Base-by-base conservation (phyloP, 176 grass and related monocot species). In the Raddia distichophylla region DNA sequence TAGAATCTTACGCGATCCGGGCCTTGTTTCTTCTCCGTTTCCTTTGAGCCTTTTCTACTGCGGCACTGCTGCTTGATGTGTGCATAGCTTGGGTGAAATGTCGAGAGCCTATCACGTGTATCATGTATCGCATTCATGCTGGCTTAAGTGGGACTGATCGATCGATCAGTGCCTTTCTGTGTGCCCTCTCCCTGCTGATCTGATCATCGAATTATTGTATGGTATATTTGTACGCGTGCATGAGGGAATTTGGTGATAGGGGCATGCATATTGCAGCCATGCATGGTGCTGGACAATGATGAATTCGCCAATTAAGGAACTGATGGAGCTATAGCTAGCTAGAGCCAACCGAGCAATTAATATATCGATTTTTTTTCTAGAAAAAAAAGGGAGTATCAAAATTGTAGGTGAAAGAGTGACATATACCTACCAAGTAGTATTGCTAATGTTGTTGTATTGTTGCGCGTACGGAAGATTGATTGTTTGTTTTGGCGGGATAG, bases 1-100 rank as follows among this genome's bases (percentile, higher is more conserved):
- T 64, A 77, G 66, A 86, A 89, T 89, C 78, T 53, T 44, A 5
- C 72, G 44, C 32, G 66, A 89, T 89, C 83, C 37, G 60, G 59
- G 5, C 32, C 77, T 89, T 82, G 78, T 82, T 85, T 46, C 59
- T 71, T 82, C 72, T 72, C 64, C n/a, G n/a, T 43, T 8, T 5
- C 44, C 66, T 89, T 74, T 74, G 55, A 2, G 55, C 45, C 74
- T 82, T 57, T 44, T 40, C 37, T 40, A 40, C 37, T 40, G 37
- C 37, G 4, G 18, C 50, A 78, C 67, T 60, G 27, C 50, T 37
- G 40, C 55, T 53, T 71, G 51, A 48, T 65, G 8, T 40, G 34
- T 8, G 2, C 14, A 66, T 46, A 48, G 32, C 8, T 49, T 2
- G 27, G 63, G 5, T 50, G 65, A 18, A 76, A 37, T 37, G 19